Conservation (phyloP, 257 asterid species). For the Schizonepeta tenuifolia region DNA sequence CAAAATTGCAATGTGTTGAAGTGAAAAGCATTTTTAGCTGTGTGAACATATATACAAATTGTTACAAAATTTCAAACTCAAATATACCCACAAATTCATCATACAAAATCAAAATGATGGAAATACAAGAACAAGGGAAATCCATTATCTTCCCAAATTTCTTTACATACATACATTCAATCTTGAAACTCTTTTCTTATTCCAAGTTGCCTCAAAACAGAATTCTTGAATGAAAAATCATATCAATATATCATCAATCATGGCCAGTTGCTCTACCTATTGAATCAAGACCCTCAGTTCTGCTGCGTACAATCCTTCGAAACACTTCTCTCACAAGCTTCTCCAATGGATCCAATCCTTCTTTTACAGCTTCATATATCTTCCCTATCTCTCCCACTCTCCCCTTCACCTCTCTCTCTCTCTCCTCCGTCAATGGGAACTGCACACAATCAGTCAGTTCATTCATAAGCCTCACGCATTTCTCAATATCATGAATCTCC, state of each 20-base stretch:
- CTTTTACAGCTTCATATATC: conserved; percentile 57
- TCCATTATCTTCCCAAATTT: conserved; percentile 33
- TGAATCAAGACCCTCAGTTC: conserved; percentile 70
- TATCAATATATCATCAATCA: conserved; percentile 33
- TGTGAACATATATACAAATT: conserved; percentile 1
- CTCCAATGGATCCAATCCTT: conserved; percentile 83
- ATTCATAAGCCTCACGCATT: conserved; percentile 55
- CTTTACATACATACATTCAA: conserved; percentile 40
- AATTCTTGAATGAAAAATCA: no score
- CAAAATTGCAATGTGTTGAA: conserved; percentile 21
- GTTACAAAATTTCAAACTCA: conserved; percentile 5
- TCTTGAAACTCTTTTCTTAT: conserved; percentile 30
- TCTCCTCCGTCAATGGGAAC: conserved; percentile 68
- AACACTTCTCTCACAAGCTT: conserved; percentile 80
- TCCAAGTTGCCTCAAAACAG: conserved; percentile 22
- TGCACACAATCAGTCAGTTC: conserved; percentile 59
- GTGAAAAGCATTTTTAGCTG: background rate
- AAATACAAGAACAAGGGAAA: conserved; percentile 34
- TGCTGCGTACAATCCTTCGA: conserved; percentile 71
- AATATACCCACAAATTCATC: conserved; percentile 32
- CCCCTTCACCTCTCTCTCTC: conserved; percentile 68
- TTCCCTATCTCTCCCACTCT: conserved; percentile 60
- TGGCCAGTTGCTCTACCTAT: conserved; percentile 45
- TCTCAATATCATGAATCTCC: conserved; percentile 86
- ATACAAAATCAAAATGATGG: conserved; percentile 16